Evolutionary conservation across 768 basidiomycete species (phyloP).

Genomic region (Termitomyces sp.): DNA sequence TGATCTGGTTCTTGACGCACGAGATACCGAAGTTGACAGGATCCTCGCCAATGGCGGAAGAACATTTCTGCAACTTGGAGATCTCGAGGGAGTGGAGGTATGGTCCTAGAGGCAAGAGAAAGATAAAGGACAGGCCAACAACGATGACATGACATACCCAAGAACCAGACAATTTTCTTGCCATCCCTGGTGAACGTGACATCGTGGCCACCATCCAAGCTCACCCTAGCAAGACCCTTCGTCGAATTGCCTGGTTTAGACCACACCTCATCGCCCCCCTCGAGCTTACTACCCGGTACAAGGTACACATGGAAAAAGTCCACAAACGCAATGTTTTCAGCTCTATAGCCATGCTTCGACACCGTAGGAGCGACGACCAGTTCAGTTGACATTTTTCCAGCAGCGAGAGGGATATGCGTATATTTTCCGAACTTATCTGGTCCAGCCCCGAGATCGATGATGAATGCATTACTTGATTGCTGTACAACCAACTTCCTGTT

Average conservation of each 20-base stretch:
- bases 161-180: slow-evolving; percentile 67
- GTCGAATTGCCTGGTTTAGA: slow-evolving; percentile 71
- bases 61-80: slow-evolving; percentile 48
- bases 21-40: slow-evolving; percentile 55
- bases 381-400: slow-evolving; percentile 58
- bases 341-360: slow-evolving; percentile 21
- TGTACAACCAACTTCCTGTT: slow-evolving; percentile 60
- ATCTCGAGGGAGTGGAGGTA: slow-evolving; percentile 64
- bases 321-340: slow-evolving; percentile 56
- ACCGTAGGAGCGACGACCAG: slow-evolving; percentile 41
- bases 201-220: slow-evolving; percentile 74
- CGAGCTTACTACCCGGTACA: slow-evolving; percentile 39
- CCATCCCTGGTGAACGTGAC: slow-evolving; percentile 65
- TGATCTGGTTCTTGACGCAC: slow-evolving; percentile 56
- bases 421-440: slow-evolving; percentile 49
- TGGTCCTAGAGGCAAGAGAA: slow-evolving; percentile 40
- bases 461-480: slow-evolving; percentile 46
- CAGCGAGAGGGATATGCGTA: slow-evolving; percentile 45
- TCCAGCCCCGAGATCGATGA: slow-evolving; percentile 48
- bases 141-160: slow-evolving; percentile 43
- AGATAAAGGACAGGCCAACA: background rate
- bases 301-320: slow-evolving; percentile 71
- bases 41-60: slow-evolving; percentile 48
- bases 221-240: slow-evolving; percentile 56
- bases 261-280: slow-evolving; percentile 52